Percentiles rank a stretch among this genome's conserved stretches.
Conservation (phyloP, 148 eudicot species). For the Bassia scoparia region DNA sequence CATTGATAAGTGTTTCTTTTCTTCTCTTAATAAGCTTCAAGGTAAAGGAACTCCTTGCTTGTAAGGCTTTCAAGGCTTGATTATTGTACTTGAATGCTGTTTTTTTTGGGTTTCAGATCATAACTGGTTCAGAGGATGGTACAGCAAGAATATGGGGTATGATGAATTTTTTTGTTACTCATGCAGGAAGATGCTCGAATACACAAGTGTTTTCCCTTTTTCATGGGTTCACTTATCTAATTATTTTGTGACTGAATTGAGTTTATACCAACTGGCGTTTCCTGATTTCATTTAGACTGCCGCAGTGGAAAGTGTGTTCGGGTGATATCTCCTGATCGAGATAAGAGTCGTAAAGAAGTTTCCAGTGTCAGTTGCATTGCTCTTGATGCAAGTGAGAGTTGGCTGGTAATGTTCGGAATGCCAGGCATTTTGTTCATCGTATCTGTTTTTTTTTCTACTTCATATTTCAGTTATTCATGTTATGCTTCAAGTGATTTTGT, state of each 20-base stretch:
- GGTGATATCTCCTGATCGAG: slow-evolving; percentile 53
- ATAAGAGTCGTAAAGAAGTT: slow-evolving; percentile 40
- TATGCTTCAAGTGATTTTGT: slow-evolving; percentile 1
- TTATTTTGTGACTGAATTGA: neutral
- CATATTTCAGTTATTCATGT: neutral
- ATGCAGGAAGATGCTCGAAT: neutral
- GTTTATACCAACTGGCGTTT: slow-evolving; percentile 2
- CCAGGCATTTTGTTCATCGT: neutral
- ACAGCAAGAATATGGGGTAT: slow-evolving; percentile 94
- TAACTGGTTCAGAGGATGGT: slow-evolving; percentile 98
- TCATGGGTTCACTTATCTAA: neutral
- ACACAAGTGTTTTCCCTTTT: neutral
- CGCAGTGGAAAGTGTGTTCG: slow-evolving; percentile 72
- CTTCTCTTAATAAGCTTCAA: no score
- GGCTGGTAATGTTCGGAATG: slow-evolving; percentile 66
- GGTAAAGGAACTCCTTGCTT: no score
- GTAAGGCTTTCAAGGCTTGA: no score
- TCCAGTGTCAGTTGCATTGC: slow-evolving; percentile 73
- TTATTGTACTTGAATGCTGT: no score
- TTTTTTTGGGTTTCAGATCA: slow-evolving; percentile 49
- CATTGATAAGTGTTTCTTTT: no score
- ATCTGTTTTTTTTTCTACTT: neutral
- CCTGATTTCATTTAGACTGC: slow-evolving; percentile 48
- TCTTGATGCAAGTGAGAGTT: slow-evolving; percentile 91
- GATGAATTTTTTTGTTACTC: slow-evolving; percentile 7